Base-by-base conservation (phyloP, 768 basidiomycete genomes). In the Suillus variegatus region DNA sequence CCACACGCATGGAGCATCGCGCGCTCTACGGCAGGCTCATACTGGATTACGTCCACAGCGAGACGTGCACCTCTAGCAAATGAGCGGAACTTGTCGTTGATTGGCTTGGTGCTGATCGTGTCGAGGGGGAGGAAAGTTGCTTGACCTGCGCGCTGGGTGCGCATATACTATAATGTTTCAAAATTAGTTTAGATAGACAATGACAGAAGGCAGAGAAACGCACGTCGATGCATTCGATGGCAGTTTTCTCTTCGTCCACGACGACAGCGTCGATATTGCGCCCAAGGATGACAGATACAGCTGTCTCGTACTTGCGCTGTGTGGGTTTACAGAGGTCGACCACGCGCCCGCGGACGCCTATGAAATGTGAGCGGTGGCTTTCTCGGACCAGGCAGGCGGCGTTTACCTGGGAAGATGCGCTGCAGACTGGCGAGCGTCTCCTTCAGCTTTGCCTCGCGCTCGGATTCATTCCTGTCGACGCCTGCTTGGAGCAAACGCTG, bases 101-200 rank as follows among this genome's bases (percentile, higher is more conserved):
- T 84, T 2, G 95, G 89, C 75, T 97, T 98, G 41, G 91, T 91
- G 73, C 95, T 93, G 69, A 99, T 97, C 10, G 95, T 96, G 75
- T 99, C 97, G n/a, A 99, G 88, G 0, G 97, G 97, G 55, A 99
- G 92, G 80, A 99, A 99, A 0, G 97, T 99, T 14, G 97, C 97
- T 78, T 95, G 94, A 1, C 97, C 97, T 0, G 92, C 88, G 43
- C 96, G 91, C 77, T 97, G 95, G 66, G 91, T 95, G 67, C 95
- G 91, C 87, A 99, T 87, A 76, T 97, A 98, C 91, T 95, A 70
- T 67, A 58, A 49, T 69, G 4, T 54, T 40, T 62, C 43, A 38
- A 38, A 44, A 20, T 32, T 38, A 9, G 38, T 32, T 18, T 20
- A 35, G n/a, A 57, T 49, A 40, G 25, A 25, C n/a, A 49, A 22